These are phyloP conservation scores for Fonsecaea pedrosoi DNA, from an alignment of 2,329 filamentous ascomycete species.

Conservation along the genomic window DNA sequence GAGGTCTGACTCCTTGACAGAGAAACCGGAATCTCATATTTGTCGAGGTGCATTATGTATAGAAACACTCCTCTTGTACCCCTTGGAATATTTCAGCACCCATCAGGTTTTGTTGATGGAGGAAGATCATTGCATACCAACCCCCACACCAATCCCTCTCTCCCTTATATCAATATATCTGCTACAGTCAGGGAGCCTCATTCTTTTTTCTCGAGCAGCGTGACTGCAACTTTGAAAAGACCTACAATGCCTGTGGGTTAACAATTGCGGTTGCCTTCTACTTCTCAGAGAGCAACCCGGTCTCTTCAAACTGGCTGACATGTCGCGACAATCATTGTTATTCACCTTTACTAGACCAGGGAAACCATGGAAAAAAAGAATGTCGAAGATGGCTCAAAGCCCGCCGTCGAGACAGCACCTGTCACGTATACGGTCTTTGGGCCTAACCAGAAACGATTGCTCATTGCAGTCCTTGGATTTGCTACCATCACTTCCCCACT, in stretches of 20 bases:
- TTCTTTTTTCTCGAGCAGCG: not conserved
- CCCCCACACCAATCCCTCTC: not conserved
- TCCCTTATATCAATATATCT: not conserved
- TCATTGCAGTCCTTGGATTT: slow-evolving; percentile 24
- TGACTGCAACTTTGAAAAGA: not conserved
- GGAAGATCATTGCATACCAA: not conserved
- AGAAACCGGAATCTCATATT: not conserved
- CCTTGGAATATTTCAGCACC: not conserved
- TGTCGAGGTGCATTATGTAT: not conserved
- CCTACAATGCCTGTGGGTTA: not conserved
- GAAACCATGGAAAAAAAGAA: not conserved
- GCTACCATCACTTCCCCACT: slow-evolving; percentile 50
- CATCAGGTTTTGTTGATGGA: not conserved
- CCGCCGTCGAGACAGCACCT: not conserved
- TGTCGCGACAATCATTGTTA: not conserved
- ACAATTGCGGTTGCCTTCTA: not conserved
- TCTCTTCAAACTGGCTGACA: not conserved
- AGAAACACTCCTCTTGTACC: not conserved
- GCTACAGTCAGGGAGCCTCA: not conserved
- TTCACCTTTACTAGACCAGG: not conserved
- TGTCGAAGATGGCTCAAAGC: not conserved
- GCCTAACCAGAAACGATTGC: slow-evolving; percentile 14
- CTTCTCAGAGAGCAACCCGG: not conserved
- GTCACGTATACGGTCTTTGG: slow-evolving; percentile 24
- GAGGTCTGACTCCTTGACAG: not conserved